Evolutionary conservation across 164 flowering plant genomes (phyloP).

Genomic region (Vitis cinerea): DNA sequence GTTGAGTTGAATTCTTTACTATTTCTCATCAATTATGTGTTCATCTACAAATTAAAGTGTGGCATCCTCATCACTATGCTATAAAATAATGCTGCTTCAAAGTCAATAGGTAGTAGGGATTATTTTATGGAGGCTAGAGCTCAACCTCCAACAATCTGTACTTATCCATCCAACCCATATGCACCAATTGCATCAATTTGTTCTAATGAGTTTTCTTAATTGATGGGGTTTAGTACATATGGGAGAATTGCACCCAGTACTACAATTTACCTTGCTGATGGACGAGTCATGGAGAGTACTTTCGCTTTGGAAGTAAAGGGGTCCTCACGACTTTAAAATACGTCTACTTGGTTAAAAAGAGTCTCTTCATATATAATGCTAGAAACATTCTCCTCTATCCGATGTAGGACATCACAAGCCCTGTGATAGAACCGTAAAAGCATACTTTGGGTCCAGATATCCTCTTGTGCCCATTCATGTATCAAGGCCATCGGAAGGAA

Average conservation of each 20-base stretch:
- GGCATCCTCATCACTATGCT: neutral
- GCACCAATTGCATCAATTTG: too few relatives aligned
- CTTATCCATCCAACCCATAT: neutral
- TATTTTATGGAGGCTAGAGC: neutral
- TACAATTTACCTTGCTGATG: slow-evolving; percentile 1
- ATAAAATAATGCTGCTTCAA: neutral
- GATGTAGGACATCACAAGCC: too few relatives aligned
- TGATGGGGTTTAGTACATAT: too few relatives aligned
- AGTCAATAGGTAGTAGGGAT: neutral
- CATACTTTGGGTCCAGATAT: too few relatives aligned
- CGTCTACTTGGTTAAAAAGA: rapidly evolving
- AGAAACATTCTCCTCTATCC: rapidly evolving
- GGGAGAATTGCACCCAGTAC: too few relatives aligned
- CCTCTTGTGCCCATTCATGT: too few relatives aligned
- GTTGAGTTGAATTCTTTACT: neutral
- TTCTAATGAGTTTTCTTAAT: too few relatives aligned
- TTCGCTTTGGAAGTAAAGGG: too few relatives aligned
- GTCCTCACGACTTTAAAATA: too few relatives aligned
- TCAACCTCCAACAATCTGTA: neutral
- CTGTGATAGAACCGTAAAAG: too few relatives aligned
- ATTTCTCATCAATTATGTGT: neutral
- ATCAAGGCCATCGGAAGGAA: too few relatives aligned
- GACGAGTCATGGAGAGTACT: slow-evolving; percentile 1
- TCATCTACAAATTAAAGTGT: neutral
- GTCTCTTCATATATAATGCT: too few relatives aligned